Evolutionary conservation across 306 rosid species (phyloP).

Genomic region (Glycine latifolia): DNA sequence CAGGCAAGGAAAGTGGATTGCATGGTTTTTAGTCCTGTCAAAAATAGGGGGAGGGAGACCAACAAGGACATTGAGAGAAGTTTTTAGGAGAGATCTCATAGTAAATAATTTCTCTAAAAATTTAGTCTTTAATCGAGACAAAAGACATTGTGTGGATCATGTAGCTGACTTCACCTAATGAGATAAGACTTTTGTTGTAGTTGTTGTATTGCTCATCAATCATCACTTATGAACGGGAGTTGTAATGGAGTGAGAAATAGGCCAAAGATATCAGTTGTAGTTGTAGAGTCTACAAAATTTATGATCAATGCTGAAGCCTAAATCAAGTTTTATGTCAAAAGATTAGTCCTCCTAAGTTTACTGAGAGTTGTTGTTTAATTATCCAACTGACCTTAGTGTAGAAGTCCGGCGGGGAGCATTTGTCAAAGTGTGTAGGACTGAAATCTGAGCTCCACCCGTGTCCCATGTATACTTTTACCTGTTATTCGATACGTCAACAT

Average conservation of each 20-base stretch:
- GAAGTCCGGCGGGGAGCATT: constrained; percentile 92
- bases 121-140: not conserved
- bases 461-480: constrained; percentile 74
- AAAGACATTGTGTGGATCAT: not conserved
- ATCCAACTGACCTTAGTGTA: constrained; percentile 68
- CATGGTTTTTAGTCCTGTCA: not conserved
- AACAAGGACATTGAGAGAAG: not conserved
- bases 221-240: too few species aligned
- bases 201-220: not conserved
- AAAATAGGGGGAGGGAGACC: not conserved
- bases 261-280: not conserved
- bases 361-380: not conserved
- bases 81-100: not conserved
- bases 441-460: constrained; percentile 61
- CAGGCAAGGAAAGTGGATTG: not conserved
- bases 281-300: not conserved
- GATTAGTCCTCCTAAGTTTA: not conserved
- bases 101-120: not conserved
- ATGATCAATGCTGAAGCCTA: constrained; percentile 9
- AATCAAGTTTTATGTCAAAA: constrained; percentile 8
- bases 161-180: not conserved
- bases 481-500: constrained; percentile 33
- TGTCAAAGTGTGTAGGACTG: constrained; percentile 61
- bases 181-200: too few species aligned
- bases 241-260: not conserved